These are phyloP conservation scores for Clohesyomyces aquaticus DNA, from an alignment of 495 filamentous ascomycete species.

Conservation along the genomic window DNA sequence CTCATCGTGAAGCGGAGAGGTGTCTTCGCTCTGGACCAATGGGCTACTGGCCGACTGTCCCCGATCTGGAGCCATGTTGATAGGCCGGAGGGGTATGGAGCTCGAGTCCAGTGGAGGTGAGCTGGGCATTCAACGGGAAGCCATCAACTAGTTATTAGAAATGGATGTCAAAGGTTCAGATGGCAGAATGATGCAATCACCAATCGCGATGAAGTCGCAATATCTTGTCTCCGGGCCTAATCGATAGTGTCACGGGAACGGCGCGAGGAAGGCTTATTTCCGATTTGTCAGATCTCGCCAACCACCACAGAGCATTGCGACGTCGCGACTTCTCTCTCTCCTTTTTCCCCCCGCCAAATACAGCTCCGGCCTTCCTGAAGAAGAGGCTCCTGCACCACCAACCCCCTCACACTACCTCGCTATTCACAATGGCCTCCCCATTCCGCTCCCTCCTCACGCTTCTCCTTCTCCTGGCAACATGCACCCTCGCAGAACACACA, in stretches of 20 bases:
- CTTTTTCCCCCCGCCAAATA: neutral
- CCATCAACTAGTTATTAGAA: conserved; percentile 1
- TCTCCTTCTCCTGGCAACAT: conserved; percentile 52
- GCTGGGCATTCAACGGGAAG: no score
- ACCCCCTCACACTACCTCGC: no score
- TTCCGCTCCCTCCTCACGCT: conserved; percentile 50
- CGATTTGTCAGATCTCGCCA: conserved; percentile 30
- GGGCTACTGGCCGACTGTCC: conserved; percentile 7
- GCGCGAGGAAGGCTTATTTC: neutral
- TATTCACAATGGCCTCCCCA: conserved; percentile 12
- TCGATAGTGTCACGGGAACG: neutral
- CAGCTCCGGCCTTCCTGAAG: no score
- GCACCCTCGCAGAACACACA: conserved; percentile 75
- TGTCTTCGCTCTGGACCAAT: conserved; percentile 6
- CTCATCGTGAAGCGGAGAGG: conserved; percentile 14
- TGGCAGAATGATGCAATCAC: neutral
- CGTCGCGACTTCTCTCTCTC: neutral
- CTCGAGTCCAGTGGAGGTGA: no score
- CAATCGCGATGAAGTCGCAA: conserved; percentile 11
- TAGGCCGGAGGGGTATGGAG: neutral
- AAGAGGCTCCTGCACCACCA: no score
- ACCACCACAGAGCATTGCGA: conserved; percentile 16
- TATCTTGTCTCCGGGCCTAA: conserved; percentile 18
- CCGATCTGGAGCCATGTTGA: conserved; percentile 38
- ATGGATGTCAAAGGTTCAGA: neutral